Evolutionary conservation across 2,329 filamentous ascomycete genomes (phyloP), one percentile per base, ranked within the genome.

Genomic region (Colletotrichum shisoi): DNA sequence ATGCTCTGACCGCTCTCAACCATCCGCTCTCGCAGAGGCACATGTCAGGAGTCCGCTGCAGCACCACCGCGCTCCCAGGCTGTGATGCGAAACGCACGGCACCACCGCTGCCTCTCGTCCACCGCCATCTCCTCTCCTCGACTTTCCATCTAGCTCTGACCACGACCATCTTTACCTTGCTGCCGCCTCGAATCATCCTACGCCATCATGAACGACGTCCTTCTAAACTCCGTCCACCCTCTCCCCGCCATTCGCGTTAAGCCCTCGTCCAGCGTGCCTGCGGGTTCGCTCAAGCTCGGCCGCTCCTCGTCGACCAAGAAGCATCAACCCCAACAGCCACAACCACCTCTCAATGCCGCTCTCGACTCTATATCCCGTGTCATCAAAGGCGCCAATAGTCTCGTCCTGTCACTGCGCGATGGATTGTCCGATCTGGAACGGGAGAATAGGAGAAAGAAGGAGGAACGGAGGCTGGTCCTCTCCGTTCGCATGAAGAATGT

Each of bases 401-500:
- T 79, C 13, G 75, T 82, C 57, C 74, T 79, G n/a, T 81, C 80
- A 60, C 83, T 82, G 71, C 82, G 80, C 66, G 85, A 87, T 78
- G 85, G 83, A n/a, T 74, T 85, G 19, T 81, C 81, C 1, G 76
- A 79, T 54, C 79, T 84, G 40, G 79, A 89, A 70, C 80, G 85
- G 15, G 79, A 82, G 37, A 77, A 81, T 48, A 79, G 76, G 66
- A 77, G 79, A 63, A 79, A 79, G 46, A 73, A 77, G n/a, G 85
- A 89, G 57, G 84, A 89, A 71, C 83, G 83, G 67, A 88, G 85
- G 75, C 85, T 89, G 73, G 82, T 90, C 11, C 76, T 93, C 48
- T 84, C 86, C 68, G 75, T 88, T 69, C 85, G 85, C 69, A 84
- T 94, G 83, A 86, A 87, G 70, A 86, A 87, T 78, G 89, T 90